Percentiles rank a stretch among this genome's conserved stretches.
Conservation (phyloP, 2,329 filamentous ascomycete species). For the Cordyceps pruinosa region DNA sequence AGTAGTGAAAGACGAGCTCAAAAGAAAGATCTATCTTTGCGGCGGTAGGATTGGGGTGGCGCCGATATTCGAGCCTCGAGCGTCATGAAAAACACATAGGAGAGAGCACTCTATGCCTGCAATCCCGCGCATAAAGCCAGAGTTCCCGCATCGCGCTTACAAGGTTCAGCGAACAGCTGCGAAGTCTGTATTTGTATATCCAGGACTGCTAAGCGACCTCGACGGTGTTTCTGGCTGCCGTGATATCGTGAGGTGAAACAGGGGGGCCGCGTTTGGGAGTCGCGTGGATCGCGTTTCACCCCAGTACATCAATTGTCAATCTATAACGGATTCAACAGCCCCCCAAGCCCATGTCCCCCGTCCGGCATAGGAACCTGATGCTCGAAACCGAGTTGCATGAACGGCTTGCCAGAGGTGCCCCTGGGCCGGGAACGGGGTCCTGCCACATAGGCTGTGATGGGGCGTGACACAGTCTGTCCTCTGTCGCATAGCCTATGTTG, state of each 20-base stretch:
- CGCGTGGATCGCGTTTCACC: not conserved
- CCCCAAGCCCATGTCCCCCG: not conserved
- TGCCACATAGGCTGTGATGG: not conserved
- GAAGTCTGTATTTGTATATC: not conserved
- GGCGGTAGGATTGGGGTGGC: not conserved
- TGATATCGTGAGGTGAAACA: not conserved
- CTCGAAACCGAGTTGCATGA: not conserved
- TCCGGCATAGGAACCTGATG: not conserved
- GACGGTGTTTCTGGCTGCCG: not conserved
- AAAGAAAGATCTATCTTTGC: not conserved
- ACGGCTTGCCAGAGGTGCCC: not conserved
- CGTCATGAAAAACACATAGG: not conserved
- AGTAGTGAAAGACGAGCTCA: not conserved
- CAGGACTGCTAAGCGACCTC: not conserved
- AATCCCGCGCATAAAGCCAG: not conserved
- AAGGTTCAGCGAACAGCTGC: too few relatives aligned
- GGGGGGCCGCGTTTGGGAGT: not conserved
- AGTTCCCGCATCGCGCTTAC: not conserved
- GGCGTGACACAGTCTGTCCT: too few relatives aligned
- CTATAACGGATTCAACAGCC: not conserved
- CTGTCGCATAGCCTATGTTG: not conserved
- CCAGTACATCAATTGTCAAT: not conserved
- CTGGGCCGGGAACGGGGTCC: not conserved
- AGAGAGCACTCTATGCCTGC: not conserved
- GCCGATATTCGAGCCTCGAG: not conserved